These are phyloP conservation scores for Magnaporthiopsis poae DNA, from an alignment of 2,329 filamentous ascomycete species.

Conservation along the genomic window DNA sequence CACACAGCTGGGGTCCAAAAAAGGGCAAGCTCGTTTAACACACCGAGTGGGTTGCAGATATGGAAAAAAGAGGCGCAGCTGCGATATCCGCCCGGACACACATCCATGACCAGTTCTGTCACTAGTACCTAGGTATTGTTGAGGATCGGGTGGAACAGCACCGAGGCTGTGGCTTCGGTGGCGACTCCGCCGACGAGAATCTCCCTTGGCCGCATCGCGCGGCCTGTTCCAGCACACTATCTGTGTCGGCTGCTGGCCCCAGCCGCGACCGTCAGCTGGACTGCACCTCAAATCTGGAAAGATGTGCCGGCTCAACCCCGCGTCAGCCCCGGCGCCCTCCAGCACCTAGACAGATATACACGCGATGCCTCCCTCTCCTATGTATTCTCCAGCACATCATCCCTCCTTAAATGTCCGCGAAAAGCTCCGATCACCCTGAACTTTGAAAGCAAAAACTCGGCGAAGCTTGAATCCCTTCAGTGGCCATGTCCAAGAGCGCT, in stretches of 20 bases:
- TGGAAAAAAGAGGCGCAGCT: not conserved
- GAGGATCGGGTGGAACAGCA: too few species aligned
- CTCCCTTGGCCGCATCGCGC: not conserved
- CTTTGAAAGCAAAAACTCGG: not conserved
- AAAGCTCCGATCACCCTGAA: not conserved
- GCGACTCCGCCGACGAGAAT: not conserved
- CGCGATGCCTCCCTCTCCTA: not conserved
- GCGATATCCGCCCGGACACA: not conserved
- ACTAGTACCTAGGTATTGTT: not conserved
- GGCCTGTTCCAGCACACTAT: not conserved
- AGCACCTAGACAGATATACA: not conserved
- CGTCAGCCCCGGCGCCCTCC: too few species aligned
- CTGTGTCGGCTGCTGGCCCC: too few species aligned
- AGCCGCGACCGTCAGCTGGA: too few species aligned
- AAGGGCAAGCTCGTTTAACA: too few species aligned
- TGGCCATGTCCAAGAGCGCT: not conserved
- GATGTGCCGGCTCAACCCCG: too few species aligned
- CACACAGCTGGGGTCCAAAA: not conserved
- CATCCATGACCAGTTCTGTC: too few species aligned
- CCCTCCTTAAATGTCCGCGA: too few species aligned
- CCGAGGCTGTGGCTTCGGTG: not conserved
- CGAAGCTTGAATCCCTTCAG: too few species aligned
- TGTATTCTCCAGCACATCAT: not conserved
- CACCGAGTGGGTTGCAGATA: too few species aligned
- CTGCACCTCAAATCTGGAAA: too few species aligned